Base-by-base conservation (phyloP, 495 filamentous ascomycete genomes). In the Corynascus novoguineensis region DNA sequence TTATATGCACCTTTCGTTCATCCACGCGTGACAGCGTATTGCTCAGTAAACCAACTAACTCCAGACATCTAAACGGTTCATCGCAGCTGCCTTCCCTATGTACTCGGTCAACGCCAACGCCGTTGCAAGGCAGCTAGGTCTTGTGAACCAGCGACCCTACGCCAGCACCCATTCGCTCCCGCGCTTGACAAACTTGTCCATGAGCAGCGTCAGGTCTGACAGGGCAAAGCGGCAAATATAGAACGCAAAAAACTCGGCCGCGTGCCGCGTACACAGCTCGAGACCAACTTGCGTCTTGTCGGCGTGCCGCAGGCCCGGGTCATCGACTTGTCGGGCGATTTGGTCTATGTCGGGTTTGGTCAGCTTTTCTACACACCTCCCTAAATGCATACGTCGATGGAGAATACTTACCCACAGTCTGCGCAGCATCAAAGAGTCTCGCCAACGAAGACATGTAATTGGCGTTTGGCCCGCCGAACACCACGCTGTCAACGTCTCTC, bases 101-200 rank as follows among this genome's bases (percentile, higher is more conserved):
- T 42, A 4, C n/a, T n/a, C n/a, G n/a, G n/a, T n/a, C n/a, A n/a
- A n/a, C n/a, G n/a, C n/a, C n/a, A n/a, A n/a, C n/a, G n/a, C n/a
- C n/a, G n/a, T n/a, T n/a, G n/a, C n/a, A n/a, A n/a, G n/a, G n/a
- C n/a, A n/a, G n/a, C n/a, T n/a, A n/a, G n/a, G n/a, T n/a, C n/a
- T n/a, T n/a, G n/a, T n/a, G n/a, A n/a, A n/a, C n/a, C n/a, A n/a
- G n/a, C n/a, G n/a, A 35, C 7, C 1, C 37, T 44, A 96, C 37
- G 58, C 60, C 29, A 71, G 75, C 45, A 95, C 93, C 92, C 92
- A 97, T 74, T 98, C 92, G 62, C 84, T 95, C 32, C 92, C 90
- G 57, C 92, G 82, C 78, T 97, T 97, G 68, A 98, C 84, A 66
- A 92, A 97, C 71, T 97, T 98, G 71, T 98, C 93, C 66, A 97